Conservation (phyloP, 2,329 filamentous ascomycete species). For the Colletotrichum higginsianum region DNA sequence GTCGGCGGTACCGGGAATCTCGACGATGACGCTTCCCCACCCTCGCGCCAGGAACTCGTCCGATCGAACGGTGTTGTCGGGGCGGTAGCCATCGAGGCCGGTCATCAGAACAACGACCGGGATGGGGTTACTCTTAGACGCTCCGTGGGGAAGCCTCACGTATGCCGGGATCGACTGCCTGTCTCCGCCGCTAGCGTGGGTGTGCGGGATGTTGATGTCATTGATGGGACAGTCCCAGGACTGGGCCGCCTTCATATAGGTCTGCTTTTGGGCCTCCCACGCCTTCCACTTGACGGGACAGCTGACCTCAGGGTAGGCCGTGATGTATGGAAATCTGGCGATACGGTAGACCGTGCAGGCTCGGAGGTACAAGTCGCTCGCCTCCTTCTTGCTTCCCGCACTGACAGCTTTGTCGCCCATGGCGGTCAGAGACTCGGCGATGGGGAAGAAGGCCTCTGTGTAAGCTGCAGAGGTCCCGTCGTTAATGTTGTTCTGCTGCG, state of each 20-base stretch:
- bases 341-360: slow-evolving; percentile 82
- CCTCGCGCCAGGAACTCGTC: slow-evolving; percentile 75
- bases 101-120: slow-evolving; percentile 72
- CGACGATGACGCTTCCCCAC: slow-evolving; percentile 74
- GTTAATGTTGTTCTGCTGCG: slow-evolving; percentile 67
- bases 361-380: slow-evolving; percentile 76
- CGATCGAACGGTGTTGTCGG: slow-evolving; percentile 73
- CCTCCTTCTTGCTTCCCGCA: slow-evolving; percentile 64
- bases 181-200: slow-evolving; percentile 64
- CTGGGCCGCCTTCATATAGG: slow-evolving; percentile 70
- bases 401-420: slow-evolving; percentile 66
- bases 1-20: slow-evolving; percentile 69
- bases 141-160: slow-evolving; percentile 68
- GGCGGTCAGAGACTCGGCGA: slow-evolving; percentile 69
- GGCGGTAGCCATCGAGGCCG: slow-evolving; percentile 74
- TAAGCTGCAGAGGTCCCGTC: slow-evolving; percentile 77
- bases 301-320: slow-evolving; percentile 55
- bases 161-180: slow-evolving; percentile 74
- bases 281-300: slow-evolving; percentile 70
- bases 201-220: slow-evolving; percentile 75
- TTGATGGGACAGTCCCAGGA: slow-evolving; percentile 71
- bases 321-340: slow-evolving; percentile 76
- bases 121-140: slow-evolving; percentile 43
- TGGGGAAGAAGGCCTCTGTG: slow-evolving; percentile 74
- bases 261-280: slow-evolving; percentile 76